A percentile compares a stretch with the other conserved stretches of the same genome.
Conservation (phyloP, 805 yeast species). For the Starmerella gropengiesseri region DNA sequence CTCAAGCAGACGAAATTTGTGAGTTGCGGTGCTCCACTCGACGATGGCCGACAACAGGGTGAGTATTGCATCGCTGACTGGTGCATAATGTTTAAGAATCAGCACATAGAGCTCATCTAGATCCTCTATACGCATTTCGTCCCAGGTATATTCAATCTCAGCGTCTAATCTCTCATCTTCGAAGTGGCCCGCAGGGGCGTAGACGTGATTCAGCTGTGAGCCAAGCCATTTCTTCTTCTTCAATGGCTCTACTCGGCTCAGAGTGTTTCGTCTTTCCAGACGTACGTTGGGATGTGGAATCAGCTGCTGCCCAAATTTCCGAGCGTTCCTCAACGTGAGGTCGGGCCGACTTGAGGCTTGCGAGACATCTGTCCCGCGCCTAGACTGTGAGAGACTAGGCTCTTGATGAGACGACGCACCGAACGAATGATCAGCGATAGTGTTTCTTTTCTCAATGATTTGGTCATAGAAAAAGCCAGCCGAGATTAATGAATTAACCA, state of each 20-base stretch:
- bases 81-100: constrained; percentile 14
- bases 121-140: constrained; percentile 8
- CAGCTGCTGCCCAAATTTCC: no score
- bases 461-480: constrained; percentile 19
- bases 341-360: not conserved
- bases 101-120: constrained; percentile 9
- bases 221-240: not conserved
- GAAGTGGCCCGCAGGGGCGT: constrained; percentile 12
- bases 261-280: not conserved
- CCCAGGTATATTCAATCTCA: not conserved
- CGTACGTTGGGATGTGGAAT: no score
- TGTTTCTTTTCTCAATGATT: constrained; percentile 1
- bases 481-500: constrained; percentile 13
- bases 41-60: constrained; percentile 11
- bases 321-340: no score
- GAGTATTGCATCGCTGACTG: constrained; percentile 5
- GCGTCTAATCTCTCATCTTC: constrained; percentile 2
- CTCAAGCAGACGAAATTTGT: constrained; percentile 19
- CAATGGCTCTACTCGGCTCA: not conserved
- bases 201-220: constrained; percentile 1
- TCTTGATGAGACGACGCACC: not conserved
- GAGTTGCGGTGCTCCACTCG: constrained; percentile 23
- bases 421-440: not conserved
- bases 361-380: not conserved
- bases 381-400: not conserved